Evolutionary conservation across 2,329 filamentous ascomycete genomes (phyloP).

Genomic region (Sarocladium oryzae): DNA sequence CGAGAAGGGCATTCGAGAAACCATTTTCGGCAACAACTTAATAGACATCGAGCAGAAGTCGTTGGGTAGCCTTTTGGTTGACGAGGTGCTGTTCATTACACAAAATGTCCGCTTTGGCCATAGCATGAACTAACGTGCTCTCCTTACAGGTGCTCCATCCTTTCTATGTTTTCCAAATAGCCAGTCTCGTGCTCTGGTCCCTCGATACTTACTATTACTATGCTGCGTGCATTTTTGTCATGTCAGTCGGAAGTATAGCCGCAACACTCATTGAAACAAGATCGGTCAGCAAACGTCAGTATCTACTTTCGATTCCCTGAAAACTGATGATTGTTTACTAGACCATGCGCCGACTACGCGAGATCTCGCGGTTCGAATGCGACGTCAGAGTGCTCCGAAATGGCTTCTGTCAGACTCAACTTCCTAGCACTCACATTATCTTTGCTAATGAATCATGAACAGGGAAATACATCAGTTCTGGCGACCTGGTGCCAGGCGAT

Average conservation of each 20-base stretch:
- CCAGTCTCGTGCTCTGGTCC: constrained; percentile 90
- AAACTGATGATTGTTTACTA: constrained; percentile 22
- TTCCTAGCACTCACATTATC: constrained; percentile 40
- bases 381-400: constrained; percentile 89
- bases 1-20: constrained; percentile 74
- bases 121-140: not conserved
- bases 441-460: not conserved
- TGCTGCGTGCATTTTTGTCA: constrained; percentile 86
- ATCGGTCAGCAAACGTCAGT: constrained; percentile 45
- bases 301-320: not conserved
- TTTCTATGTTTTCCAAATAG: constrained; percentile 97
- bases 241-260: constrained; percentile 86
- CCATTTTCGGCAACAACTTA: constrained; percentile 82
- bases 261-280: constrained; percentile 87
- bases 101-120: not conserved
- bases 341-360: constrained; percentile 84
- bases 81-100: constrained; percentile 57
- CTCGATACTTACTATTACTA: constrained; percentile 98
- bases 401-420: constrained; percentile 60
- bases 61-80: constrained; percentile 72
- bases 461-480: constrained; percentile 80
- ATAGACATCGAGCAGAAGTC: constrained; percentile 94
- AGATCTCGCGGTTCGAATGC: constrained; percentile 92
- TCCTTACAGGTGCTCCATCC: constrained; percentile 75
- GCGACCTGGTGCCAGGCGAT: constrained; percentile 88